These are phyloP conservation scores for Penicillium glabrum DNA, from an alignment of 2,329 filamentous ascomycete species.

Conservation along the genomic window DNA sequence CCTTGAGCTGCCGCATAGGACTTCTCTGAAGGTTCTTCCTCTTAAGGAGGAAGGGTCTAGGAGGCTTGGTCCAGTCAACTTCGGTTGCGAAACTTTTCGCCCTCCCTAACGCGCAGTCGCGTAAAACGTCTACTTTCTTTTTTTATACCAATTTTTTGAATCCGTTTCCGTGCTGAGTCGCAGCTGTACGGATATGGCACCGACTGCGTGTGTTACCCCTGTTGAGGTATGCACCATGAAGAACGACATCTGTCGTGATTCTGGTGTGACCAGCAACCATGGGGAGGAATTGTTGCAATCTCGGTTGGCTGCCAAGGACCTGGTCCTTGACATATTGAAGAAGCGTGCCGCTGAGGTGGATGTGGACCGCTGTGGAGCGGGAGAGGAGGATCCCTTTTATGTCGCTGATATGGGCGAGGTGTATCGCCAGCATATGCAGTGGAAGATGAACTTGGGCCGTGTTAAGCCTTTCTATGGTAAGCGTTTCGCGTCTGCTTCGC, in stretches of 20 bases:
- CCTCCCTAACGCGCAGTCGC: constrained; percentile 75
- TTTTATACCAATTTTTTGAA: constrained; percentile 17
- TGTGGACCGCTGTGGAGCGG: constrained; percentile 81
- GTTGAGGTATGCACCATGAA: constrained; percentile 44
- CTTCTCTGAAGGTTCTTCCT: constrained; percentile 97
- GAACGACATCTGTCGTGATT: constrained; percentile 30
- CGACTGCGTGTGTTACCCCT: constrained; percentile 60
- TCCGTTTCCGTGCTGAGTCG: constrained; percentile 29
- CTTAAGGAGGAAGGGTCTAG: constrained; percentile 98
- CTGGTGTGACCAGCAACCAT: constrained; percentile 42
- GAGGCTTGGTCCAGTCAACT: constrained; percentile 91
- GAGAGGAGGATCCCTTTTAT: constrained; percentile 97
- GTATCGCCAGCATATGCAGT: constrained; percentile 96
- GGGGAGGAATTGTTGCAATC: constrained; percentile 45
- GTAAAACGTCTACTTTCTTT: constrained; percentile 21
- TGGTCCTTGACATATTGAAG: constrained; percentile 86
- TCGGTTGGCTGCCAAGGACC: constrained; percentile 63
- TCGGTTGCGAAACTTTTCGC: constrained; percentile 90
- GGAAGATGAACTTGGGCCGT: constrained; percentile 90
- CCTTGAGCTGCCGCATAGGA: constrained; percentile 99
- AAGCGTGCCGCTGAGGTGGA: constrained; percentile 81
- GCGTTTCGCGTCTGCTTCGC: constrained; percentile 28
- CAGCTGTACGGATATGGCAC: constrained; percentile 66
- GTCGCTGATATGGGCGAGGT: constrained; percentile 97
- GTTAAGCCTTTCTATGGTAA: constrained; percentile 95